Percentiles rank a stretch among this genome's conserved stretches.
Conservation (phyloP, 1,284 basidiomycete genomes). For the Pseudozyma tsukubaensis region DNA sequence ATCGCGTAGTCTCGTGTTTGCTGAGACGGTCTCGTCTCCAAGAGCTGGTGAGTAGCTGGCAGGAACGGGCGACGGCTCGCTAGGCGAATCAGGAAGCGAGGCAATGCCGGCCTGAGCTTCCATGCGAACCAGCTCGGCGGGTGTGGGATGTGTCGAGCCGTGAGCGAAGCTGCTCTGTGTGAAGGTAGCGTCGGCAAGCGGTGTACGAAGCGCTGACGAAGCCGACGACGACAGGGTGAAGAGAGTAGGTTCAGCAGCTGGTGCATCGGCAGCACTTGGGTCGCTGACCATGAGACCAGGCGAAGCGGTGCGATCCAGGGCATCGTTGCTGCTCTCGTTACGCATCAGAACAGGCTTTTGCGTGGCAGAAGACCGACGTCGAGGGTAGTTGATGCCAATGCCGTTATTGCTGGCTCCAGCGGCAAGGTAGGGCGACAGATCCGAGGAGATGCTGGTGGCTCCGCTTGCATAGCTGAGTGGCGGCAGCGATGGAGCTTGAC, state of each 20-base stretch:
- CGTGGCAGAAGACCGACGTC: constrained; percentile 35
- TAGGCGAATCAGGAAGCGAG: constrained; percentile 49
- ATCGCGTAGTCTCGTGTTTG: constrained; percentile 12
- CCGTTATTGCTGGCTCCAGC: background rate
- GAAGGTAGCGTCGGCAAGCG: constrained; percentile 3
- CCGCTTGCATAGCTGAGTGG: constrained; percentile 8
- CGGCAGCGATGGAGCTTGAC: constrained; percentile 14
- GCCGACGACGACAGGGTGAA: constrained; percentile 26
- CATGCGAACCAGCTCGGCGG: constrained; percentile 57
- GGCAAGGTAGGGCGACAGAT: constrained; percentile 16
- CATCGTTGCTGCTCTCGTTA: constrained; percentile 39
- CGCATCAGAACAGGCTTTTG: constrained; percentile 23
- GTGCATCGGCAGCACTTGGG: constrained; percentile 29
- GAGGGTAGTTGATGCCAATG: constrained; percentile 2
- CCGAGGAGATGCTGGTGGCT: constrained; percentile 9
- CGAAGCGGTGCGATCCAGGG: constrained; percentile 37
- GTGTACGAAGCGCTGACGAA: constrained; percentile 9
- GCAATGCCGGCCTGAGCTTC: constrained; percentile 63
- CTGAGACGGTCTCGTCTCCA: constrained; percentile 8
- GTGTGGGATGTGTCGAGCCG: constrained; percentile 35
- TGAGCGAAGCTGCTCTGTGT: background rate
- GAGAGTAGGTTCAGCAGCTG: constrained; percentile 28
- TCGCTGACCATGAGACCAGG: constrained; percentile 36
- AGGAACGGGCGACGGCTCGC: constrained; percentile 44
- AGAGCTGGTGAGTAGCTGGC: constrained; percentile 27